phyloP scores from a whole-genome alignment of 768 basidiomycete genomes.

The Boletus speciosus region DNA sequence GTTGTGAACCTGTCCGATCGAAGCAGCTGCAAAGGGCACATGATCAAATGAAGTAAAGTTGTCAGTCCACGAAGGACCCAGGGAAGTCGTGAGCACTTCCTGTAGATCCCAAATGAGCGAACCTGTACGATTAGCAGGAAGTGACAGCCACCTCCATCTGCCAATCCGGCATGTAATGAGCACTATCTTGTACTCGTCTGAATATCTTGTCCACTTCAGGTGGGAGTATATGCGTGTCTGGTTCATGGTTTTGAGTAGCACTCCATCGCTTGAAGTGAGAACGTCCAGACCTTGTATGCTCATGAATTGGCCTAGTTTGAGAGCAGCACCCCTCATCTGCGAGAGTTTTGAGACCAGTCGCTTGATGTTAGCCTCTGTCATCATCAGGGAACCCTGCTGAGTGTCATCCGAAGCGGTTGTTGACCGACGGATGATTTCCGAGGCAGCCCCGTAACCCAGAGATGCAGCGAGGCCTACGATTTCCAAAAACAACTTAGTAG shows the following conservation, averaged over 20 bases:
- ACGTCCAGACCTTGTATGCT: constrained; percentile 77
- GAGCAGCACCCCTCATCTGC: constrained; percentile 92
- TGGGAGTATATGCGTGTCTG: constrained; percentile 87
- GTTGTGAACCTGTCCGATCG: constrained; percentile 92
- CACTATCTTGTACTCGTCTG: constrained; percentile 87
- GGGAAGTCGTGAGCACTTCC: constrained; percentile 70
- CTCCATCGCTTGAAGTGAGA: not conserved
- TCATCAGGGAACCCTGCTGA: constrained; percentile 55
- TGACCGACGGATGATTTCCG: constrained; percentile 77
- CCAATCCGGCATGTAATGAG: constrained; percentile 99
- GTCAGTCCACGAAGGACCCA: constrained; percentile 72
- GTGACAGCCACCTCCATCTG: constrained; percentile 77
- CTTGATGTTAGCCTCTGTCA: constrained; percentile 89
- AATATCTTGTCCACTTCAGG: constrained; percentile 86
- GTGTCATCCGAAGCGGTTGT: constrained; percentile 35
- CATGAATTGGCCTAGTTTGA: constrained; percentile 96
- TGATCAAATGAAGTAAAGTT: constrained; percentile 76
- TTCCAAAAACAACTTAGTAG: not conserved
- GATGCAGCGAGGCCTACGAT: constrained; percentile 82
- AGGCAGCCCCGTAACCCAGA: constrained; percentile 82
- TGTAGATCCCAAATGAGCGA: constrained; percentile 17
- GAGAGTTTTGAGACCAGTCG: constrained; percentile 90
- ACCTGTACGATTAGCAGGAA: not conserved
- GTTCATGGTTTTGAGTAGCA: not conserved
- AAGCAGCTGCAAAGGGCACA: constrained; percentile 91